A percentile compares a stretch with the other conserved stretches of the same genome.
These are phyloP conservation scores for Volvox africanus DNA, from an alignment of 139 green algal genomes.

Conservation along the genomic window DNA sequence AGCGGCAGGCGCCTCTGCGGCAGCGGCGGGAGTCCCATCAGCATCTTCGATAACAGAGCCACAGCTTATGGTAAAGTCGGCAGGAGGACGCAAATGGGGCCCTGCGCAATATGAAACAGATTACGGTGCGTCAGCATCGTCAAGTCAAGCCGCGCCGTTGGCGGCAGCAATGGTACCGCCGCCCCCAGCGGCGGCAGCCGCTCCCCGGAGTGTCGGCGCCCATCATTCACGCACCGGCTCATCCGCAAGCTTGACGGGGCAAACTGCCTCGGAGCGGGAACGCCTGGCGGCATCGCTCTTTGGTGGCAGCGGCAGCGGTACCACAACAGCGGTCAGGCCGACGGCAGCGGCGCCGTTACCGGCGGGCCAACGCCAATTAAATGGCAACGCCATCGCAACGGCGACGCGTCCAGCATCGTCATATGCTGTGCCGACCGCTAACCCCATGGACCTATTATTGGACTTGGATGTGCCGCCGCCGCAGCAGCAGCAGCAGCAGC, in stretches of 20 bases:
- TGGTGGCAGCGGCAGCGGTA: slow-evolving; percentile 24
- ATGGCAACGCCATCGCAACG: not conserved
- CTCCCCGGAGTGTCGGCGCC: not conserved
- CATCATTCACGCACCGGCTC: slow-evolving; percentile 13
- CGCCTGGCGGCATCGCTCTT: slow-evolving; percentile 69
- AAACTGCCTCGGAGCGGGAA: slow-evolving; percentile 43
- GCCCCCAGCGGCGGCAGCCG: not conserved
- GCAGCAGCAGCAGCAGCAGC: not conserved
- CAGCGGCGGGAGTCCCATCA: not conserved
- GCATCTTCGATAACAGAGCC: not conserved
- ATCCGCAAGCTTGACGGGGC: not conserved
- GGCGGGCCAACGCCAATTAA: not conserved
- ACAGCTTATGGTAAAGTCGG: slow-evolving; percentile 19
- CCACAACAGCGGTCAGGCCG: not conserved
- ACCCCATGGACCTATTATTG: slow-evolving; percentile 52
- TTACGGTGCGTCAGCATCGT: not conserved
- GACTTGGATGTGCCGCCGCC: slow-evolving; percentile 45
- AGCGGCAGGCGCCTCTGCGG: not conserved
- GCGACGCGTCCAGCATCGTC: not conserved
- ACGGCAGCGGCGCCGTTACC: not conserved
- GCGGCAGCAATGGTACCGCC: not conserved
- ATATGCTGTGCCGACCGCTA: not conserved
- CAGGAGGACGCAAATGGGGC: slow-evolving; percentile 25
- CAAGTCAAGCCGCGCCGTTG: not conserved
- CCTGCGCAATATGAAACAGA: slow-evolving; percentile 28